Conservation (phyloP, 2,329 filamentous ascomycete species). For the Penicillium polonicum region DNA sequence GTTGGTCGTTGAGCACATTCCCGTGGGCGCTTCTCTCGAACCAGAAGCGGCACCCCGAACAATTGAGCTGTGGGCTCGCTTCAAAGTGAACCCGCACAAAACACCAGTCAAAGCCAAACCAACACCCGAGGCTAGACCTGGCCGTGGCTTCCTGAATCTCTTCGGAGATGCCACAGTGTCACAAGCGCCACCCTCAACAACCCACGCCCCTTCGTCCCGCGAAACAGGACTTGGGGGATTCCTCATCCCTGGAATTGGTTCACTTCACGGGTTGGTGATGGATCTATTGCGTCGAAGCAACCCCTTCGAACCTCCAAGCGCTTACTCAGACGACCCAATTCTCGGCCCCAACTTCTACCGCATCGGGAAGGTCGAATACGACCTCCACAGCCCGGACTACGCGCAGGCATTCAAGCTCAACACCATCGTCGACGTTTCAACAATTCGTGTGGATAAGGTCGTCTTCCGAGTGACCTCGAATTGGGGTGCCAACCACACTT, state of each 20-base stretch:
- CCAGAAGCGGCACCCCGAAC: conserved; percentile 62
- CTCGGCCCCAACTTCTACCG: conserved; percentile 42
- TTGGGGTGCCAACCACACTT: conserved; percentile 46
- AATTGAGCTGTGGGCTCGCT: conserved; percentile 68
- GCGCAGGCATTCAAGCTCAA: conserved; percentile 43
- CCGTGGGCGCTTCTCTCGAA: conserved; percentile 60
- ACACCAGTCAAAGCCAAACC: conserved; percentile 2
- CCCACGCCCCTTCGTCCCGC: conserved; percentile 8
- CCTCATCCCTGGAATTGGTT: conserved; percentile 12
- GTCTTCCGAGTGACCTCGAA: conserved; percentile 45
- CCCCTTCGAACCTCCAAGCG: conserved; percentile 29
- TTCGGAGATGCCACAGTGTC: conserved; percentile 4
- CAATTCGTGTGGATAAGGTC: conserved; percentile 39
- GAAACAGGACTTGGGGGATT: conserved; percentile 15
- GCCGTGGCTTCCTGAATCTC: conserved; percentile 3
- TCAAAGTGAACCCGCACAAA: conserved; percentile 45
- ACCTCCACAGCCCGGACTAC: conserved; percentile 35
- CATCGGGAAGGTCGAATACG: conserved; percentile 41
- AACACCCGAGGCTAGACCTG: not conserved
- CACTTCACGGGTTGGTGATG: conserved; percentile 35
- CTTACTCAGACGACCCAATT: conserved; percentile 38
- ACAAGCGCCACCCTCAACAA: not conserved
- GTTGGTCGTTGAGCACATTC: conserved; percentile 71
- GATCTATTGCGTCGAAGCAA: conserved; percentile 32
- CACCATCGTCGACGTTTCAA: conserved; percentile 38